Conservation (phyloP, 1,139 yeast genomes). For the Lodderomyces parapsilosis region DNA sequence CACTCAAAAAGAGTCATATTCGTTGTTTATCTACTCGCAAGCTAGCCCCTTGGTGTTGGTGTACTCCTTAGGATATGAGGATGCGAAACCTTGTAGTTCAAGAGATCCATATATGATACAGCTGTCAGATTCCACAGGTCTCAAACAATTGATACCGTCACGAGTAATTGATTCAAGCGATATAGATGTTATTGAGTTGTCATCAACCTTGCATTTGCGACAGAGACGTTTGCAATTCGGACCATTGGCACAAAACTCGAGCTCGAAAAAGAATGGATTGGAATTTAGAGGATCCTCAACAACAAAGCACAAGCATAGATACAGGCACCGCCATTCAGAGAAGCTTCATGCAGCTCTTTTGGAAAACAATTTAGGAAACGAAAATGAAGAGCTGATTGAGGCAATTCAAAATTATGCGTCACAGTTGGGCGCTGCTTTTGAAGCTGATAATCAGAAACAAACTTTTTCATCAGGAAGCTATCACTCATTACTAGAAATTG, state of each 20-base stretch:
- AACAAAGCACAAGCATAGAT: not conserved
- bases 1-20: slow-evolving; percentile 18
- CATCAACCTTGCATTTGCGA: not conserved
- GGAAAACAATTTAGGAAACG: not conserved
- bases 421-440: slow-evolving; percentile 7
- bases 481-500: slow-evolving; percentile 26
- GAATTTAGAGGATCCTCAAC: no score
- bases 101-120: slow-evolving; percentile 24
- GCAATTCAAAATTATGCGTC: slow-evolving; percentile 12
- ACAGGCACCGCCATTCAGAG: not conserved
- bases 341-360: slow-evolving; percentile 1
- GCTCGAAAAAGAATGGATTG: not conserved
- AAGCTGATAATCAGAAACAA: slow-evolving; percentile 3
- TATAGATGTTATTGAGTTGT: not conserved
- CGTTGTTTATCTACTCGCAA: slow-evolving; percentile 41
- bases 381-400: slow-evolving; percentile 1
- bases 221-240: not conserved
- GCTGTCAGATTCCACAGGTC: slow-evolving; percentile 6
- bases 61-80: slow-evolving; percentile 40
- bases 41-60: slow-evolving; percentile 39
- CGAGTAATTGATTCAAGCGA: not conserved
- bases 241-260: not conserved
- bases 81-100: slow-evolving; percentile 34
- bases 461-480: not conserved
- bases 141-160: slow-evolving; percentile 12